Conservation (phyloP, 768 basidiomycete genomes). For the Lactarius psammicola region DNA sequence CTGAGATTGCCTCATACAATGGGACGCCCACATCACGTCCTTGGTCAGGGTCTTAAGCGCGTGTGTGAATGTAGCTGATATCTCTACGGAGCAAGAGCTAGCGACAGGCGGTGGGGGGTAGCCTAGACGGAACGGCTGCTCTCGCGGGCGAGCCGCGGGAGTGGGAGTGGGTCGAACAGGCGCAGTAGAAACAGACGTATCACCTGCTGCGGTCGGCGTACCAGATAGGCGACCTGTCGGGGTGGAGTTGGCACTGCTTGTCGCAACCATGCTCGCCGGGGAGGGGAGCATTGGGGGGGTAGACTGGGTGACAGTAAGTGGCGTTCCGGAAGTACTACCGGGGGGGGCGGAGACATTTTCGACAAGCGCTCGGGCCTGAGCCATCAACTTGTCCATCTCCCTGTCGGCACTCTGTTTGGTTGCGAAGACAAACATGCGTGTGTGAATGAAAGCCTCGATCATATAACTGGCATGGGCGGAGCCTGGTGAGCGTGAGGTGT, state of each 20-base stretch:
- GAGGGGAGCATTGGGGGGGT: slow-evolving; percentile 80
- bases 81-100: slow-evolving; percentile 29
- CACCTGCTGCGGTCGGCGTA: slow-evolving; percentile 47
- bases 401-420: slow-evolving; percentile 34
- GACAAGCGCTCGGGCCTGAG: slow-evolving; percentile 29
- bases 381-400: slow-evolving; percentile 28
- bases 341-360: slow-evolving; percentile 27
- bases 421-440: slow-evolving; percentile 47
- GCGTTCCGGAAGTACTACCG: slow-evolving; percentile 25
- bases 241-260: slow-evolving; percentile 74
- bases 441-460: slow-evolving; percentile 74
- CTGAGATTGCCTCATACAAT: slow-evolving; percentile 37
- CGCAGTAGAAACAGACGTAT: slow-evolving; percentile 26
- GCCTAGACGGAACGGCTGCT: slow-evolving; percentile 25
- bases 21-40: slow-evolving; percentile 42
- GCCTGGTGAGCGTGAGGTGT: slow-evolving; percentile 37
- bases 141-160: slow-evolving; percentile 31
- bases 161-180: slow-evolving; percentile 32
- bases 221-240: slow-evolving; percentile 60
- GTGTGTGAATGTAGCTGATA: slow-evolving; percentile 29
- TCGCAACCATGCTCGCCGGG: slow-evolving; percentile 64
- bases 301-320: slow-evolving; percentile 23
- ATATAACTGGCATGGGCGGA: slow-evolving; percentile 52
- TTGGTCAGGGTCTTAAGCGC: slow-evolving; percentile 39
- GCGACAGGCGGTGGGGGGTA: slow-evolving; percentile 31